Percentiles rank a stretch among this genome's conserved stretches.
Conservation (phyloP, 306 rosid species). For the Rubus parviflorus region DNA sequence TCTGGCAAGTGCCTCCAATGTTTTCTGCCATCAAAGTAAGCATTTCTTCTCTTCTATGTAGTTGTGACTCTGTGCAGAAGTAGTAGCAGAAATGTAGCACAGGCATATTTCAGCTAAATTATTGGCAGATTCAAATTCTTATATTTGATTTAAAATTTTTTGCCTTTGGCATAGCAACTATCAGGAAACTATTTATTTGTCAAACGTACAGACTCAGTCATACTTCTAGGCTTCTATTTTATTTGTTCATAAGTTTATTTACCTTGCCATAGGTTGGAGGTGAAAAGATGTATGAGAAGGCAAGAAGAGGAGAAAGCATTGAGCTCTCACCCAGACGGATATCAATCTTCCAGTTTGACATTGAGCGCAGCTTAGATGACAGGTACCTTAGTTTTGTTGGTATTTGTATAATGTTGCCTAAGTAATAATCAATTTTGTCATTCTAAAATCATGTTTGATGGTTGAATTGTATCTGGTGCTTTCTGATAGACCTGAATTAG, state of each 20-base stretch:
- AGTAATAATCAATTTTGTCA: neutral
- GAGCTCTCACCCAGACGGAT: slow-evolving; percentile 92
- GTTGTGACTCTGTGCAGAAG: neutral
- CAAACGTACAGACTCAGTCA: neutral
- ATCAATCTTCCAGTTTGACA: slow-evolving; percentile 83
- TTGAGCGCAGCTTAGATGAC: slow-evolving; percentile 90
- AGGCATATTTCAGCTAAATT: neutral
- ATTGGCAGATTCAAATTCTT: neutral
- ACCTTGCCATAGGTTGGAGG: slow-evolving; percentile 76
- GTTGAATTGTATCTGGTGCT: neutral
- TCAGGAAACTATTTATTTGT: neutral
- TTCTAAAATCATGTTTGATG: neutral
- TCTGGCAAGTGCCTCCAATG: slow-evolving; percentile 99
- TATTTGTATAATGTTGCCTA: neutral
- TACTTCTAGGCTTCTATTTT: neutral
- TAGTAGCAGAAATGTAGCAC: neutral
- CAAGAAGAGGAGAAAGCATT: slow-evolving; percentile 94
- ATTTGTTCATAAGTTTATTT: slow-evolving; percentile 26
- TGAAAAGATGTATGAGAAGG: slow-evolving; percentile 92
- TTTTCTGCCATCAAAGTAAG: slow-evolving; percentile 98
- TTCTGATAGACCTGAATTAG: neutral
- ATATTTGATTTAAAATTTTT: neutral
- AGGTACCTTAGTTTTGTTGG: slow-evolving; percentile 40
- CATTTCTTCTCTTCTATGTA: slow-evolving; percentile 12
- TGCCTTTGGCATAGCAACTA: neutral